A percentile compares a stretch with the other conserved stretches of the same genome.
These are phyloP conservation scores for Middelhovenomyces tepae DNA, from an alignment of 805 yeast species.

Conservation along the genomic window DNA sequence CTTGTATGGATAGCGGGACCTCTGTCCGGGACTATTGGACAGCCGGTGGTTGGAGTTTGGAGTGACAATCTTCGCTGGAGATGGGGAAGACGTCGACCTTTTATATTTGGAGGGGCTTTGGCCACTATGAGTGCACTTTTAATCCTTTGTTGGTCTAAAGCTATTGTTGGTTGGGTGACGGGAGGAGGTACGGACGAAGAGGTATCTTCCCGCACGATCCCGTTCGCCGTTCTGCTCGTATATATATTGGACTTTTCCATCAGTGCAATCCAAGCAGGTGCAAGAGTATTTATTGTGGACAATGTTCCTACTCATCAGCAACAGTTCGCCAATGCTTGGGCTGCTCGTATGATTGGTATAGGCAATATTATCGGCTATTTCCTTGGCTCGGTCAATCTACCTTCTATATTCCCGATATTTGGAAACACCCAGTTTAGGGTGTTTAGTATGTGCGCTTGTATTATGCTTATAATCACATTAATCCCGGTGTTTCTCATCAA, in stretches of 20 bases:
- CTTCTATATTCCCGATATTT: constrained; percentile 30
- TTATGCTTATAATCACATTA: constrained; percentile 35
- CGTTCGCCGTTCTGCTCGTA: constrained; percentile 46
- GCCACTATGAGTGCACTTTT: constrained; percentile 40
- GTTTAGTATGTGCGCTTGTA: constrained; percentile 36
- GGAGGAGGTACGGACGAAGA: constrained; percentile 12
- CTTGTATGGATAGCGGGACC: constrained; percentile 65
- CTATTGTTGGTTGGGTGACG: constrained; percentile 30
- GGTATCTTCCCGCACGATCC: constrained; percentile 31
- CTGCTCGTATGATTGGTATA: constrained; percentile 52
- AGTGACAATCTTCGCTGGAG: constrained; percentile 41
- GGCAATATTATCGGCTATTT: constrained; percentile 52
- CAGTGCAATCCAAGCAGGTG: constrained; percentile 49
- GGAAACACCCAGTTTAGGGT: constrained; percentile 46
- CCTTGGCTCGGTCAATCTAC: constrained; percentile 41
- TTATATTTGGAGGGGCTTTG: constrained; percentile 45
- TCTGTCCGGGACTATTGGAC: constrained; percentile 52
- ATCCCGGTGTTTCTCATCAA: constrained; percentile 34
- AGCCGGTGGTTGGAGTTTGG: constrained; percentile 52
- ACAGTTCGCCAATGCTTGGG: constrained; percentile 55
- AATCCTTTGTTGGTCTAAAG: constrained; percentile 38
- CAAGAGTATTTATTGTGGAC: constrained; percentile 55
- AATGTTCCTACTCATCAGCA: constrained; percentile 50
- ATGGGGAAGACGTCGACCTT: constrained; percentile 49
- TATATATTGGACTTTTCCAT: constrained; percentile 50